A percentile compares a stretch with the other conserved stretches of the same genome.
Evolutionary conservation across 306 rosid species (phyloP).

Genomic region (Delonix regia): DNA sequence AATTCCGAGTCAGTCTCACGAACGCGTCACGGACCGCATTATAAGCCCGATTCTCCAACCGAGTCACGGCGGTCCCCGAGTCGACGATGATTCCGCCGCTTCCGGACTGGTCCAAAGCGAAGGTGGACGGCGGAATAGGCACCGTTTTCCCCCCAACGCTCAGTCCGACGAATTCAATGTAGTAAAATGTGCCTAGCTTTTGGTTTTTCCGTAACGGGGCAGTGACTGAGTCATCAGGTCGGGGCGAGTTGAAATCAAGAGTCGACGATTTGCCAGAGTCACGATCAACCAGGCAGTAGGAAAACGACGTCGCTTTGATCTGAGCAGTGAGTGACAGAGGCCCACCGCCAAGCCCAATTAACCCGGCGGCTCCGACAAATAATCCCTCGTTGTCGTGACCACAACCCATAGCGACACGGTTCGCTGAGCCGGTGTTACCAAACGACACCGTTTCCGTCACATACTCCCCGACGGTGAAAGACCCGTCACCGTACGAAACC

Average conservation of each 20-base stretch:
- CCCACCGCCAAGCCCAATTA: slow-evolving; percentile 73
- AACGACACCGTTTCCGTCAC: slow-evolving; percentile 64
- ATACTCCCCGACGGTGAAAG: slow-evolving; percentile 54
- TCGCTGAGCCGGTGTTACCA: slow-evolving; percentile 45
- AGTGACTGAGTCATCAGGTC: slow-evolving; percentile 53
- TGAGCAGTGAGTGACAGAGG: slow-evolving; percentile 50
- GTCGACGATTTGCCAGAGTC: slow-evolving; percentile 57
- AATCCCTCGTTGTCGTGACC: slow-evolving; percentile 68
- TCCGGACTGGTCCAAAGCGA: slow-evolving; percentile 45
- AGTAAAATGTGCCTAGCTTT: slow-evolving; percentile 49
- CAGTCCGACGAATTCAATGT: slow-evolving; percentile 52
- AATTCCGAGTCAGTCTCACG: slow-evolving; percentile 38
- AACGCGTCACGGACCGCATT: slow-evolving; percentile 67
- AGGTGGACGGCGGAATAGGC: slow-evolving; percentile 41
- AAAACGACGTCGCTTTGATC: slow-evolving; percentile 61
- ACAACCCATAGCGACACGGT: slow-evolving; percentile 56
- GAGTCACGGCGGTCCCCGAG: slow-evolving; percentile 70
- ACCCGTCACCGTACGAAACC: slow-evolving; percentile 67
- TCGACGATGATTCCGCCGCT: slow-evolving; percentile 70
- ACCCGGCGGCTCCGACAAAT: slow-evolving; percentile 61
- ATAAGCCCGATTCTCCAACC: slow-evolving; percentile 55
- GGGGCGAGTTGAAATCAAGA: slow-evolving; percentile 69
- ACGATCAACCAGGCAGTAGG: slow-evolving; percentile 72
- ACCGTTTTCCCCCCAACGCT: slow-evolving; percentile 57
- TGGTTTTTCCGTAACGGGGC: slow-evolving; percentile 43